Conservation (phyloP, 768 basidiomycete genomes). For the Russula ochroleuca region DNA sequence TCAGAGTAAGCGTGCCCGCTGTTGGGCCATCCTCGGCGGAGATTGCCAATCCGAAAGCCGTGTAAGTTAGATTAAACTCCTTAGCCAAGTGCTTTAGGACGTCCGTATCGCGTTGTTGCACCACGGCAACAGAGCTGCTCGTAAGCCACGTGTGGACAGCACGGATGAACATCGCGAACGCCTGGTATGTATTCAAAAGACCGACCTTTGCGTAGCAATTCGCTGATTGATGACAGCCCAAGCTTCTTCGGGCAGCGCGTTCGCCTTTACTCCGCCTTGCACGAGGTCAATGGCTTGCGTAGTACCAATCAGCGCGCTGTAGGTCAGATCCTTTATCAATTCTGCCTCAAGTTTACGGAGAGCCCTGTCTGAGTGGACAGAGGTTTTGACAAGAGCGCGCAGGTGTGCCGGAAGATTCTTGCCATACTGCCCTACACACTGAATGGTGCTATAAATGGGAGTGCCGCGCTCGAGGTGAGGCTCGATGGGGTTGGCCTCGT, state of each 20-base stretch:
- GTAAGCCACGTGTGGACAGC: neutral
- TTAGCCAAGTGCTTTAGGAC: conserved; percentile 33
- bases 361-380: conserved; percentile 32
- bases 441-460: conserved; percentile 36
- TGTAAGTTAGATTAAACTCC: conserved; percentile 41
- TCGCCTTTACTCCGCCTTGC: conserved; percentile 42
- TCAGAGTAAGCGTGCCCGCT: conserved; percentile 38
- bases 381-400: conserved; percentile 32
- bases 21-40: conserved; percentile 29
- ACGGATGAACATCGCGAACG: neutral
- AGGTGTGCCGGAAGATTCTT: conserved; percentile 36
- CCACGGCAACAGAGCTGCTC: conserved; percentile 33
- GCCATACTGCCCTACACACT: conserved; percentile 44
- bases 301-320: conserved; percentile 35
- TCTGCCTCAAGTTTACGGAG: conserved; percentile 37
- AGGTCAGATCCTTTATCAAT: conserved; percentile 31
- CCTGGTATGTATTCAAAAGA: neutral
- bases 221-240: conserved; percentile 34
- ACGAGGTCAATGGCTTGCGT: conserved; percentile 40
- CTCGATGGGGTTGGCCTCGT: conserved; percentile 21
- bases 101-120: conserved; percentile 33
- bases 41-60: conserved; percentile 39
- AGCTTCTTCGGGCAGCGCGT: conserved; percentile 44
- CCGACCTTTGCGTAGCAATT: conserved; percentile 35
- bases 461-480: conserved; percentile 34